Conservation (phyloP, 495 filamentous ascomycete species). For the Penicillium coffeae region DNA sequence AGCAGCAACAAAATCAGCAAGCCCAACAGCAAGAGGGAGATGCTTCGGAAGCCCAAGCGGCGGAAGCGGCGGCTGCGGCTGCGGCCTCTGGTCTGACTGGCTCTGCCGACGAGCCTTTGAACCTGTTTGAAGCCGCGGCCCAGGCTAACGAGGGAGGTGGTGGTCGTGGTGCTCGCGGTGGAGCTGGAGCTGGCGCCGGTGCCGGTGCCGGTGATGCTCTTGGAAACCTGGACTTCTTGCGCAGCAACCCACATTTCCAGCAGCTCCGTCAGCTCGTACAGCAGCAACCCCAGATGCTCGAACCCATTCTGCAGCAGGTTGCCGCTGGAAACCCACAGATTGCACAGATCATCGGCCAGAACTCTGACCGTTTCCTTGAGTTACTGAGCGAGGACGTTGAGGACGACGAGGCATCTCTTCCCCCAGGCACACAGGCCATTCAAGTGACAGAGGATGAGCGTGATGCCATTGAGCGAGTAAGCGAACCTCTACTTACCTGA, state of each 20-base stretch:
- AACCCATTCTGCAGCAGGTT: constrained; percentile 94
- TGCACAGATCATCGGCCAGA: constrained; percentile 79
- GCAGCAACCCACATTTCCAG: constrained; percentile 94
- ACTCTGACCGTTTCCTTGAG: constrained; percentile 89
- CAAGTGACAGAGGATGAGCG: constrained; percentile 92
- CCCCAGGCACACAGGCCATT: constrained; percentile 86
- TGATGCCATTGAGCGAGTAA: constrained; percentile 91
- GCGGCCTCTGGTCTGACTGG: constrained; percentile 26
- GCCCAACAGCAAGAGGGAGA: constrained; percentile 8
- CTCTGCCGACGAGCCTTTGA: constrained; percentile 67
- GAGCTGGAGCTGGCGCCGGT: constrained; percentile 48
- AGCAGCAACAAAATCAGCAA: constrained; percentile 50
- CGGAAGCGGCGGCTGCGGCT: no score
- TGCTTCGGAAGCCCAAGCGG: neutral
- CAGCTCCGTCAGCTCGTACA: constrained; percentile 96
- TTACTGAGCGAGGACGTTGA: constrained; percentile 78
- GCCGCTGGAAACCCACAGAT: constrained; percentile 94
- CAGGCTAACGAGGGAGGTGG: constrained; percentile 60
- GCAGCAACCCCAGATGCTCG: constrained; percentile 95
- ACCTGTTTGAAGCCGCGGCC: constrained; percentile 92
- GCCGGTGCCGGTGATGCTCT: constrained; percentile 56
- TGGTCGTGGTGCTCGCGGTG: constrained; percentile 43
- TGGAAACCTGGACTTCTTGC: constrained; percentile 88
- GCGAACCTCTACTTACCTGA: constrained; percentile 26
- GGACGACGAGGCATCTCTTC: constrained; percentile 64